Evolutionary conservation across 106 monocot species (phyloP).

Genomic region (Posidonia australis): DNA sequence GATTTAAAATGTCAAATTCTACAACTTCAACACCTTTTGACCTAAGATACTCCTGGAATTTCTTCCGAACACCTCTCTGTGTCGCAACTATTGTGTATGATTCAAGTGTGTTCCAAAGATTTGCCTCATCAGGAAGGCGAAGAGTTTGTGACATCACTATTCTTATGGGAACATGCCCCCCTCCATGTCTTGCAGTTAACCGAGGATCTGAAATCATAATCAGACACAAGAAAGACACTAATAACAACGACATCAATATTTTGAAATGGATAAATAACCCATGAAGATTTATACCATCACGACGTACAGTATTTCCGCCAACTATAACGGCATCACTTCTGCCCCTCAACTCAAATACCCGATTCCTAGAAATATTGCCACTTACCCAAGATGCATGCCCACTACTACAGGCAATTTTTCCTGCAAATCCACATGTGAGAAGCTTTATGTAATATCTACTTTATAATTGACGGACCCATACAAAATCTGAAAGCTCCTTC

Average conservation of each 20-base stretch:
- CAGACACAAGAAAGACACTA: slow-evolving; percentile 1
- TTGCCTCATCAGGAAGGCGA: slow-evolving; percentile 84
- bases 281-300: slow-evolving; percentile 51
- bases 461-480: background rate
- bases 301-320: slow-evolving; percentile 94
- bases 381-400: slow-evolving; percentile 99
- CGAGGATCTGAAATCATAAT: slow-evolving; percentile 58
- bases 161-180: slow-evolving; percentile 63
- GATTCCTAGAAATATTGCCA: slow-evolving; percentile 57
- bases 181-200: slow-evolving; percentile 82
- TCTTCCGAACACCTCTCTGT: slow-evolving; percentile 80
- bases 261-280: background rate
- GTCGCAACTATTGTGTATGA: slow-evolving; percentile 93
- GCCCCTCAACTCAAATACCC: slow-evolving; percentile 85
- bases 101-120: slow-evolving; percentile 85
- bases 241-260: background rate
- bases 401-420: slow-evolving; percentile 95
- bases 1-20: slow-evolving; percentile 89
- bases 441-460: background rate
- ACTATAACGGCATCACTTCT: slow-evolving; percentile 98
- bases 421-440: slow-evolving; percentile 16
- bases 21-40: slow-evolving; percentile 95
- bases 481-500: background rate
- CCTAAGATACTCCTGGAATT: slow-evolving; percentile 68
- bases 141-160: slow-evolving; percentile 86